Evolutionary conservation across 495 filamentous ascomycete species (phyloP).

Genomic region (Daldinia caldariorum): DNA sequence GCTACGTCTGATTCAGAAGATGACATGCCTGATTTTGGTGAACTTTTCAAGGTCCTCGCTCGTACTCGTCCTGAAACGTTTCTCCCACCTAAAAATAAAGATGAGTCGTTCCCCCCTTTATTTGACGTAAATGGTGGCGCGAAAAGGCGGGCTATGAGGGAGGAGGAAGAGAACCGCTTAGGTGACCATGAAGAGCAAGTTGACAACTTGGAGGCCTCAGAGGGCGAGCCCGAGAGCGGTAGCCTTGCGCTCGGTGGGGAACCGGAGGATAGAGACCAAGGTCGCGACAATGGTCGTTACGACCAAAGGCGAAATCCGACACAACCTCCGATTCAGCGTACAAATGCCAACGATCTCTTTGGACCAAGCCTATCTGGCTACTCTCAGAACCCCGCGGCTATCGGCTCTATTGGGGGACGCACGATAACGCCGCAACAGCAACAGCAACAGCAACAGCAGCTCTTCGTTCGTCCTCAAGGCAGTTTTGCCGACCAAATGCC

Average conservation of each 20-base stretch:
- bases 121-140: constrained; percentile 82
- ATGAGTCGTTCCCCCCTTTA: constrained; percentile 70
- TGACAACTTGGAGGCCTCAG: constrained; percentile 53
- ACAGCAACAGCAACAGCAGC: constrained; percentile 86
- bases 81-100: constrained; percentile 43
- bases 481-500: constrained; percentile 68
- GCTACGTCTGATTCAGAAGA: neutral
- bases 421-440: constrained; percentile 82
- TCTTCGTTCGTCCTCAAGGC: constrained; percentile 67
- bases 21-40: constrained; percentile 35
- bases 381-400: constrained; percentile 60
- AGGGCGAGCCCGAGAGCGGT: constrained; percentile 71
- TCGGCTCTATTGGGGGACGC: constrained; percentile 67
- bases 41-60: constrained; percentile 50
- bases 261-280: constrained; percentile 76
- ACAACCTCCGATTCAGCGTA: constrained; percentile 78
- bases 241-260: constrained; percentile 92
- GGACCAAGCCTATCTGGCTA: constrained; percentile 63
- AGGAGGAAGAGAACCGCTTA: constrained; percentile 71
- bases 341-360: constrained; percentile 62
- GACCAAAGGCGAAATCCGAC: constrained; percentile 64
- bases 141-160: constrained; percentile 75
- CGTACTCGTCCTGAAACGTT: constrained; percentile 46
- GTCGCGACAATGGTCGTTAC: constrained; percentile 62
- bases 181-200: constrained; percentile 66